Conservation (phyloP, 2,329 filamentous ascomycete species). For the Diaporthe citri region DNA sequence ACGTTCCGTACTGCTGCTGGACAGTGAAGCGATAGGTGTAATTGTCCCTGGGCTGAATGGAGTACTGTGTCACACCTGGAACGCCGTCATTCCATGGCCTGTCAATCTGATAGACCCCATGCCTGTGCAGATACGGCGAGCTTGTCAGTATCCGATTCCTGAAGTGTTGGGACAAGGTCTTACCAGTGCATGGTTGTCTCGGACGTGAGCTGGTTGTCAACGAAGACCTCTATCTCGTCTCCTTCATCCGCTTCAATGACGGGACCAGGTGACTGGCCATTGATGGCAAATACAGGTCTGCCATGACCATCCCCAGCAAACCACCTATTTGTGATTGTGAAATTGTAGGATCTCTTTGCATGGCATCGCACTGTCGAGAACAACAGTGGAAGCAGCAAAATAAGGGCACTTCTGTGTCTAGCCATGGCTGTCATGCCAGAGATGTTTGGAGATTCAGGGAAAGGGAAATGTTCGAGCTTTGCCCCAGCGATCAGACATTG, state of each 20-base stretch:
- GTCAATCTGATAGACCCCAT: conserved; percentile 42
- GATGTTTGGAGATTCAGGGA: background rate
- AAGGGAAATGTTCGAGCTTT: background rate
- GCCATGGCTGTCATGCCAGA: conserved; percentile 4
- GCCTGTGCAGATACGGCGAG: conserved; percentile 16
- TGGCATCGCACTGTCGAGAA: conserved; percentile 30
- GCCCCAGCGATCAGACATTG: background rate
- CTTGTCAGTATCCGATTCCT: background rate
- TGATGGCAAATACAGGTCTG: conserved; percentile 39
- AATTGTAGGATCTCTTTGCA: conserved; percentile 16
- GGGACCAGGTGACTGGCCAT: conserved; percentile 39
- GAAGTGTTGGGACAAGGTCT: background rate
- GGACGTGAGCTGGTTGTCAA: conserved; percentile 39
- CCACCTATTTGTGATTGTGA: conserved; percentile 29
- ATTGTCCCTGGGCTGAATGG: conserved; percentile 39
- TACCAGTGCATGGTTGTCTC: conserved; percentile 43
- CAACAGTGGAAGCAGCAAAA: conserved; percentile 20
- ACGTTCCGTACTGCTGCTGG: conserved; percentile 41
- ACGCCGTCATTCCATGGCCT: conserved; percentile 42
- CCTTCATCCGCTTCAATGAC: conserved; percentile 40
- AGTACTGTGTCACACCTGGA: conserved; percentile 42
- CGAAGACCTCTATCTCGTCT: conserved; percentile 39
- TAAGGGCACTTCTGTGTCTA: background rate
- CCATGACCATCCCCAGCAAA: conserved; percentile 39
- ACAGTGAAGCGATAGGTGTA: conserved; percentile 42